Base-by-base conservation (phyloP, 352 stramenopile species). In the Phytophthora cactorum region DNA sequence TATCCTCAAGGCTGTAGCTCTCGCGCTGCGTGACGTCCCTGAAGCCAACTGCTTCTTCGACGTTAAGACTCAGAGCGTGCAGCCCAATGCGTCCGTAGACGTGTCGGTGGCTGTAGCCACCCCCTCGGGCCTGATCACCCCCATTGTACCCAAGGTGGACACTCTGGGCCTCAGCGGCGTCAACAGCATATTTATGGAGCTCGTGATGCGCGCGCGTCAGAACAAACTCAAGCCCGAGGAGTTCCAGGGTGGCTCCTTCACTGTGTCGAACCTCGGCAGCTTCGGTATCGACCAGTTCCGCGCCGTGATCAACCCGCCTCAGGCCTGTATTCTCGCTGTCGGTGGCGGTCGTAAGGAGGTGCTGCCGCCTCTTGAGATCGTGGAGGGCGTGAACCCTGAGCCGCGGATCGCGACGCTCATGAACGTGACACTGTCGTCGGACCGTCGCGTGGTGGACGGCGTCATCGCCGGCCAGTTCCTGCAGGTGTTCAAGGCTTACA, bases 161-260 rank as follows among this genome's bases (percentile, higher is more conserved):
- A 67, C 79, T n/a, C 80, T 98, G 12, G 96, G 97, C 14, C 82
- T 99, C 14, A 92, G 81, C 41, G 81, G 92, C 59, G 98, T 99
- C 70, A 98, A 96, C 63, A 79, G 75, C 52, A 97, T 97, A 77
- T 97, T 99, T 69, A 97, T 96, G 79, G 97, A 99, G 84, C 89
- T 99, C 56, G 97, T 98, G n/a, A 84, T 72, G 14, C 91, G 97
- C 58, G 98, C 97, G 53, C 84, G 95, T 31, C 81, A 97, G 51
- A 97, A 97, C 73, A 99, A 99, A 79, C 82, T 99, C 55, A 94
- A 98, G 81, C 98, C 98, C 0, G 96, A 99, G 71, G 98, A 99
- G 87, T 99, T 99, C 83, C 95, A 99, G 81, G 97, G 97, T 56
- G 98, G 97, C 52, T 98, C 95, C 32, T 99, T 99, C 85, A 99